Percentiles rank a stretch among this genome's conserved stretches.
Evolutionary conservation across 331 rosid genomes (phyloP).

Genomic region (Cydonia oblonga): DNA sequence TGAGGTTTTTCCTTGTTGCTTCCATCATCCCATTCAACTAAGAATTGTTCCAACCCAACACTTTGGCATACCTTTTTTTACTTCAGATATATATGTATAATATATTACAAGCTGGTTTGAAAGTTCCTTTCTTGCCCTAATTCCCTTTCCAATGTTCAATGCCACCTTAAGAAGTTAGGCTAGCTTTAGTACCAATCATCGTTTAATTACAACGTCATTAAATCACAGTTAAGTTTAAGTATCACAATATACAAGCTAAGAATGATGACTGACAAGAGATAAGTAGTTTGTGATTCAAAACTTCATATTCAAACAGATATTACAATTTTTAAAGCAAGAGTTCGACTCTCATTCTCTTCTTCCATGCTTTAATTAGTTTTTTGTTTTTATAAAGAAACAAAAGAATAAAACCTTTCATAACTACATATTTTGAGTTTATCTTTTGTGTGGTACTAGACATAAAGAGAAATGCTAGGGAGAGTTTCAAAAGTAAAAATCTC

Average conservation of each 20-base stretch:
- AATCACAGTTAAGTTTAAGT: not conserved
- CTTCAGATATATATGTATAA: not conserved
- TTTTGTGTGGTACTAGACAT: too few species aligned
- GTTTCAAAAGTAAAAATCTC: too few species aligned
- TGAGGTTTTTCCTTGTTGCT: constrained; percentile 3
- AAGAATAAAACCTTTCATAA: too few species aligned
- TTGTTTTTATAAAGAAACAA: too few species aligned
- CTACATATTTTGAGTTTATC: too few species aligned
- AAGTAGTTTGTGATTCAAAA: not conserved
- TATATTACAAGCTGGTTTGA: not conserved
- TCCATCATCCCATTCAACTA: not conserved
- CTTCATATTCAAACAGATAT: not conserved
- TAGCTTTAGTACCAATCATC: not conserved
- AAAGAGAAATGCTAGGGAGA: too few species aligned
- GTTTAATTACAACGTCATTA: not conserved
- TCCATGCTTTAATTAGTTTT: too few species aligned
- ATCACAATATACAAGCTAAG: not conserved
- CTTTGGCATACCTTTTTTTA: too few species aligned
- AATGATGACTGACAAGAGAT: not conserved
- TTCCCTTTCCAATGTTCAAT: not conserved
- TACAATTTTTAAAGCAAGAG: not conserved
- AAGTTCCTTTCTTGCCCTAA: not conserved
- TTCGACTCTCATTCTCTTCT: not conserved
- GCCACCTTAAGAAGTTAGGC: not conserved
- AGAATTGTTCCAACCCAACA: constrained; percentile 4